phyloP scores from a whole-genome alignment of 768 basidiomycete genomes.

The Arthromyces matolae region DNA sequence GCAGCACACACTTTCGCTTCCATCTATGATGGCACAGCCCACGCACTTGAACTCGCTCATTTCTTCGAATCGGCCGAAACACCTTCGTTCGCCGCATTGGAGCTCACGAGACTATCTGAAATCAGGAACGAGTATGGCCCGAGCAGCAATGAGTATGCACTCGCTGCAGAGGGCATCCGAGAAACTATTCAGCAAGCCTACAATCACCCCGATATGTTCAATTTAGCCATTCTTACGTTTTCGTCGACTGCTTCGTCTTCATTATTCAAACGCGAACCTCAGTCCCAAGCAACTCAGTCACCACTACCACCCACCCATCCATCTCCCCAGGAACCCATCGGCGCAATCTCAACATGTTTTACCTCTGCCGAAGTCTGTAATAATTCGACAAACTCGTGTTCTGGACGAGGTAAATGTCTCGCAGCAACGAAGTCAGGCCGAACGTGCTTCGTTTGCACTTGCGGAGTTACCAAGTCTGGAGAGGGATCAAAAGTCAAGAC shows the following conservation, averaged over 20 bases:
- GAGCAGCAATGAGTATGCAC: slow-evolving; percentile 51
- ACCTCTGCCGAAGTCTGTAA: slow-evolving; percentile 48
- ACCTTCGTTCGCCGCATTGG: slow-evolving; percentile 59
- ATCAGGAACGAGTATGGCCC: slow-evolving; percentile 45
- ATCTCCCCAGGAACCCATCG: slow-evolving; percentile 50
- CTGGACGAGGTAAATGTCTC: slow-evolving; percentile 66
- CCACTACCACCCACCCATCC: slow-evolving; percentile 42
- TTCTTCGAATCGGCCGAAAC: slow-evolving; percentile 51
- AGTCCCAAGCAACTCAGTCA: slow-evolving; percentile 40
- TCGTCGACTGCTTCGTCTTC: slow-evolving; percentile 24
- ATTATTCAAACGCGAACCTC: slow-evolving; percentile 34
- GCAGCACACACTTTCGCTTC: slow-evolving; percentile 57
- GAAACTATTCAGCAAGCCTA: slow-evolving; percentile 43
- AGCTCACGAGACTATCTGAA: slow-evolving; percentile 47
- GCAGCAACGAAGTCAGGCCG: slow-evolving; percentile 56
- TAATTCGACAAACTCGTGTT: slow-evolving; percentile 63
- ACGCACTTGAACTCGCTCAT: slow-evolving; percentile 36
- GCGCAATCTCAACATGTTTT: slow-evolving; percentile 62
- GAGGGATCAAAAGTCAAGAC: slow-evolving; percentile 50
- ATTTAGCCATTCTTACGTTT: slow-evolving; percentile 54
- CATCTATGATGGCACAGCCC: slow-evolving; percentile 36
- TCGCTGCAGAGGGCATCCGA: slow-evolving; percentile 43
- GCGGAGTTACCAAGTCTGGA: slow-evolving; percentile 45
- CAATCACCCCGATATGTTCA: slow-evolving; percentile 33
- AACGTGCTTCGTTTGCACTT: slow-evolving; percentile 53